These are phyloP conservation scores for Ustilago cynodontis DNA, from an alignment of 1,284 basidiomycete genomes.

Conservation along the genomic window DNA sequence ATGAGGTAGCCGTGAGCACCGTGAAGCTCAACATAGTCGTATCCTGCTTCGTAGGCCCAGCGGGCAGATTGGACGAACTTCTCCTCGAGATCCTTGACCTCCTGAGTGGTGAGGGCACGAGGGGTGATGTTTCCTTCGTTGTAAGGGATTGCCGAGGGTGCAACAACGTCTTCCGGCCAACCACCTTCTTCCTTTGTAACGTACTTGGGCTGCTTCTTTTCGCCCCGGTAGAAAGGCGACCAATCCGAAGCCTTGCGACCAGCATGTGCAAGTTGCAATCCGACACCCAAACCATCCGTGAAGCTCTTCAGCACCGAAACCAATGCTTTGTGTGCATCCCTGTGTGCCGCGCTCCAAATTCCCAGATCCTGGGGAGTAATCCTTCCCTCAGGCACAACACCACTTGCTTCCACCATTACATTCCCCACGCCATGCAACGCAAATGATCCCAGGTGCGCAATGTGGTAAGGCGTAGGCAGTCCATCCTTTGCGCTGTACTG, in stretches of 20 bases:
- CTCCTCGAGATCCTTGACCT: slow-evolving; percentile 77
- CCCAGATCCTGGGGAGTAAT: slow-evolving; percentile 79
- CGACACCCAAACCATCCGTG: slow-evolving; percentile 77
- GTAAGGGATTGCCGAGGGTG: slow-evolving; percentile 76
- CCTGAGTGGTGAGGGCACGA: slow-evolving; percentile 74
- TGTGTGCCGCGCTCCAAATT: slow-evolving; percentile 82
- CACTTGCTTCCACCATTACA: slow-evolving; percentile 64
- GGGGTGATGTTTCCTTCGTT: slow-evolving; percentile 74
- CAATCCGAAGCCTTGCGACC: slow-evolving; percentile 78
- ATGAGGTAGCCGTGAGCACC: slow-evolving; percentile 75
- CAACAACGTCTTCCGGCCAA: slow-evolving; percentile 79
- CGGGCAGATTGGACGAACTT: slow-evolving; percentile 78
- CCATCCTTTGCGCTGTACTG: slow-evolving; percentile 64
- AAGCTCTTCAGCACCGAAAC: slow-evolving; percentile 79
- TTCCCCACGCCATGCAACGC: slow-evolving; percentile 66
- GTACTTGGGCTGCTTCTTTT: slow-evolving; percentile 33
- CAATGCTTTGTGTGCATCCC: slow-evolving; percentile 77
- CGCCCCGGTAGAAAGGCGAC: slow-evolving; percentile 71
- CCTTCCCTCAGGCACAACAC: slow-evolving; percentile 81
- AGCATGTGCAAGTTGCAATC: slow-evolving; percentile 84
- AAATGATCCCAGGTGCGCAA: slow-evolving; percentile 65
- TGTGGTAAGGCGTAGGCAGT: slow-evolving; percentile 63
- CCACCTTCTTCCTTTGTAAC: slow-evolving; percentile 72
- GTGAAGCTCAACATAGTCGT: slow-evolving; percentile 81
- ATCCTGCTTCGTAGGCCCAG: slow-evolving; percentile 72